These are phyloP conservation scores for Fusarium sp. DNA, from an alignment of 2,329 filamentous ascomycete genomes.

Conservation along the genomic window DNA sequence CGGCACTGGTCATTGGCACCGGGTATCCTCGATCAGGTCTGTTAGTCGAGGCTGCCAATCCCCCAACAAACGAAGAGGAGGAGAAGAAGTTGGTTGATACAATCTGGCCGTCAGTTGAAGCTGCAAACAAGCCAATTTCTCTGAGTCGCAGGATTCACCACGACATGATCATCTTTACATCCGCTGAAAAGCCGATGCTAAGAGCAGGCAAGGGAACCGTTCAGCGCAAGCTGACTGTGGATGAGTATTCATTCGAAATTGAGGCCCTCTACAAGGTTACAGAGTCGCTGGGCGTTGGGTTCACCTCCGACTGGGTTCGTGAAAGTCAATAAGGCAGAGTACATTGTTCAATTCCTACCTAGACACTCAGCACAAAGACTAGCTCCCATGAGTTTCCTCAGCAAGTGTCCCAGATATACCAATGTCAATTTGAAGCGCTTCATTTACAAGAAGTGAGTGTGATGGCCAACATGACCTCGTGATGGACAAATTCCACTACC, in stretches of 20 bases:
- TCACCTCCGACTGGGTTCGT: neutral
- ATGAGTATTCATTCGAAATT: slow-evolving; percentile 15
- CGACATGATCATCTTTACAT: slow-evolving; percentile 53
- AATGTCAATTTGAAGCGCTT: neutral
- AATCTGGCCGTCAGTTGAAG: slow-evolving; percentile 57
- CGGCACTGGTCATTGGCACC: slow-evolving; percentile 50
- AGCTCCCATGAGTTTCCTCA: too few relatives aligned
- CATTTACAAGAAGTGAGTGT: neutral
- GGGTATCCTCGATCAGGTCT: slow-evolving; percentile 43
- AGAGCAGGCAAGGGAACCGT: slow-evolving; percentile 60
- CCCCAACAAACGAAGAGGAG: neutral
- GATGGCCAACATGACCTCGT: neutral
- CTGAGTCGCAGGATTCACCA: slow-evolving; percentile 57
- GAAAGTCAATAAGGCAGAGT: neutral
- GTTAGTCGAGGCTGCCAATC: slow-evolving; percentile 37
- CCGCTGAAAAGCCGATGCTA: slow-evolving; percentile 55
- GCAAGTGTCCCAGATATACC: too few relatives aligned
- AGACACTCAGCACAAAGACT: too few relatives aligned
- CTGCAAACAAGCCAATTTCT: slow-evolving; percentile 56
- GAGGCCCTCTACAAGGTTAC: slow-evolving; percentile 10
- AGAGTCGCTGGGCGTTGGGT: neutral
- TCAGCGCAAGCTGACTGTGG: slow-evolving; percentile 43
- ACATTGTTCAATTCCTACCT: neutral
- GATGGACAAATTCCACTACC: neutral
- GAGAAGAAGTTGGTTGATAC: slow-evolving; percentile 50